A percentile compares a stretch with the other conserved stretches of the same genome.
Evolutionary conservation across 2,329 filamentous ascomycete genomes (phyloP).

Genomic region (Fusarium dlaminii): DNA sequence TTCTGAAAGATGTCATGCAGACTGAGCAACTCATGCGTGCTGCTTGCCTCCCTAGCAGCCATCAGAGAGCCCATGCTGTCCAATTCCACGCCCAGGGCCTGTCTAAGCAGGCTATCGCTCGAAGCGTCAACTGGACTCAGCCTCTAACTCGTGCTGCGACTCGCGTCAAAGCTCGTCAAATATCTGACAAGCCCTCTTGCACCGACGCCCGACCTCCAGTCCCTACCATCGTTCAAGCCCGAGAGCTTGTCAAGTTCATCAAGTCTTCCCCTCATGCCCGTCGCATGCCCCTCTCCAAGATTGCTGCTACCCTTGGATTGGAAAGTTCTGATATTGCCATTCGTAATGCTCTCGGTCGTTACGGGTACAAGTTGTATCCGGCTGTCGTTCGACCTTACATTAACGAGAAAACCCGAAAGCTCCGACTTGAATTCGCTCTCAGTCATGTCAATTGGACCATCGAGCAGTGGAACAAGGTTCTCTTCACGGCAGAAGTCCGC

Average conservation of each 20-base stretch:
- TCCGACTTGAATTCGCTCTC: constrained; percentile 17
- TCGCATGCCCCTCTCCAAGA: constrained; percentile 1
- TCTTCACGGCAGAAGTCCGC: constrained; percentile 13
- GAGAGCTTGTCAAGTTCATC: constrained; percentile 14
- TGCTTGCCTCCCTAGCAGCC: background rate
- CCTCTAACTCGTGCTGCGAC: background rate
- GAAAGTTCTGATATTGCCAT: constrained; percentile 8
- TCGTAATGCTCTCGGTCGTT: constrained; percentile 6
- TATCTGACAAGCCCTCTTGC: background rate
- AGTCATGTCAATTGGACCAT: constrained; percentile 19
- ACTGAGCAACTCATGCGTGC: constrained; percentile 1
- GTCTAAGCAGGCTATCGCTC: background rate
- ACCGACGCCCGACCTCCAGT: background rate
- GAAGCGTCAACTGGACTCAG: background rate
- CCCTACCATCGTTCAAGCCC: background rate
- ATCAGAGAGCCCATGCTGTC: background rate
- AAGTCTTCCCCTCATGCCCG: constrained; percentile 14
- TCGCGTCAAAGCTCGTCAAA: background rate
- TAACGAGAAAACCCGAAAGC: constrained; percentile 2
- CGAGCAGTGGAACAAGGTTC: constrained; percentile 24
- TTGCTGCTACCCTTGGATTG: constrained; percentile 11
- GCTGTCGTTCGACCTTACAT: constrained; percentile 19
- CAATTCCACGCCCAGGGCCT: background rate
- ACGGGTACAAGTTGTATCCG: constrained; percentile 17
- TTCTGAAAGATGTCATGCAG: background rate